A percentile compares a stretch with the other conserved stretches of the same genome.
These are phyloP conservation scores for Ophiostoma tasmaniense DNA, from an alignment of 2,329 filamentous ascomycete genomes.

Conservation along the genomic window DNA sequence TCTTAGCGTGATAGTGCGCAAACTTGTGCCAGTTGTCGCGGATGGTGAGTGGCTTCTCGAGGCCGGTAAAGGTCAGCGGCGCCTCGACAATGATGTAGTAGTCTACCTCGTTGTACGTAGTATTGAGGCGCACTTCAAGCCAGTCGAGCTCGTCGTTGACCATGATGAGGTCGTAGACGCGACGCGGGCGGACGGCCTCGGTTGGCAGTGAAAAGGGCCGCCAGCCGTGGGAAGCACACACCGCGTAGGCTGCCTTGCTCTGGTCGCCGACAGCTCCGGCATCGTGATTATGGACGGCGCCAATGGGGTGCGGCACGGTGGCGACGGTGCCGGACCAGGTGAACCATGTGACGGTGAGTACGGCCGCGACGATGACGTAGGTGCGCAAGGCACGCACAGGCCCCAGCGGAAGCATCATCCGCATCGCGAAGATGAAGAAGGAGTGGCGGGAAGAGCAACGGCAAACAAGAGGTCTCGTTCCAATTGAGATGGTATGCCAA, in stretches of 20 bases:
- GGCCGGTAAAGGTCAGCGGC: slow-evolving; percentile 48
- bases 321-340: slow-evolving; percentile 7
- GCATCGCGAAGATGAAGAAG: slow-evolving; percentile 4
- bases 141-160: slow-evolving; percentile 57
- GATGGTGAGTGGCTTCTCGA: slow-evolving; percentile 45
- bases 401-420: slow-evolving; percentile 7
- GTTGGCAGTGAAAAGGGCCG: slow-evolving; percentile 25
- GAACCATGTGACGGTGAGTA: slow-evolving; percentile 6
- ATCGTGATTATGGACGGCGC: not conserved
- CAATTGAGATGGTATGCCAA: not conserved
- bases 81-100: slow-evolving; percentile 58
- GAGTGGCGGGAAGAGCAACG: not conserved
- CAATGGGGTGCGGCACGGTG: not conserved
- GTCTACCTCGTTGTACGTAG: slow-evolving; percentile 50
- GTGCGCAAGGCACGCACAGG: slow-evolving; percentile 10
- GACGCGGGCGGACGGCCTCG: slow-evolving; percentile 29
- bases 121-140: slow-evolving; percentile 55
- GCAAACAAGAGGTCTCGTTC: not conserved
- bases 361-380: not conserved
- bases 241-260: slow-evolving; percentile 5
- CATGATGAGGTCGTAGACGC: slow-evolving; percentile 55
- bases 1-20: slow-evolving; percentile 46
- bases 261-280: not conserved
- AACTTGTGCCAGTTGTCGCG: slow-evolving; percentile 45
- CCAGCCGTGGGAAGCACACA: slow-evolving; percentile 34